Evolutionary conservation across 345 rosid species (phyloP).

Genomic region (Eucalyptus grandis): DNA sequence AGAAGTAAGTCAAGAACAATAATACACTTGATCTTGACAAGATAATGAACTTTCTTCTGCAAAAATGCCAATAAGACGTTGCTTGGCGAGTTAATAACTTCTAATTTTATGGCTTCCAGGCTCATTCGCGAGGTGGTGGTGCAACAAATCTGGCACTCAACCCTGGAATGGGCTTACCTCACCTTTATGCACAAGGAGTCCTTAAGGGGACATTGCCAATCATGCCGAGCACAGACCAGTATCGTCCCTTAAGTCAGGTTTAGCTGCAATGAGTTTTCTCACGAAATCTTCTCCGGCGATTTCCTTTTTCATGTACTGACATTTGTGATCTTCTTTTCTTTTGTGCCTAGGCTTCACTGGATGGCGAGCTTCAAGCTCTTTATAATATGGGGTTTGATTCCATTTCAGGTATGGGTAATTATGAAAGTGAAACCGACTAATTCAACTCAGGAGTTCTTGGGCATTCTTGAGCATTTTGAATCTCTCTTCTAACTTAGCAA

Average conservation of each 20-base stretch:
- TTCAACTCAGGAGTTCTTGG: slow-evolving; percentile 23
- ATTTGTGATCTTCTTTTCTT: background rate
- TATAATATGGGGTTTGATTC: slow-evolving; percentile 72
- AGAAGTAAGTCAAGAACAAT: slow-evolving; percentile 47
- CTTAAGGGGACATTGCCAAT: slow-evolving; percentile 40
- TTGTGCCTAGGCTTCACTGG: slow-evolving; percentile 28
- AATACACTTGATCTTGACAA: background rate
- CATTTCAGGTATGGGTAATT: slow-evolving; percentile 35
- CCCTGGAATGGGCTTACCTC: slow-evolving; percentile 30
- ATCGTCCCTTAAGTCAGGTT: slow-evolving; percentile 55
- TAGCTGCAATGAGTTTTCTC: background rate
- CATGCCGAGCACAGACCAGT: slow-evolving; percentile 37
- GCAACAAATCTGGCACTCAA: slow-evolving; percentile 26
- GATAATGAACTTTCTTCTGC: background rate
- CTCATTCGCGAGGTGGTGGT: slow-evolving; percentile 41
- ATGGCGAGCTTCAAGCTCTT: slow-evolving; percentile 62
- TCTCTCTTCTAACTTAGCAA: background rate
- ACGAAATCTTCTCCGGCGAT: background rate
- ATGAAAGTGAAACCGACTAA: slow-evolving; percentile 26
- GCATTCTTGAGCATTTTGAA: background rate
- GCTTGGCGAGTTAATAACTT: background rate
- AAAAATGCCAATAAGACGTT: background rate
- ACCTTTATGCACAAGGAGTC: slow-evolving; percentile 18
- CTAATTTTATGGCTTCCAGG: slow-evolving; percentile 16
- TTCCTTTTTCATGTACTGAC: background rate